Base-by-base conservation (phyloP, 345 rosid species). In the Trapa incisa region DNA sequence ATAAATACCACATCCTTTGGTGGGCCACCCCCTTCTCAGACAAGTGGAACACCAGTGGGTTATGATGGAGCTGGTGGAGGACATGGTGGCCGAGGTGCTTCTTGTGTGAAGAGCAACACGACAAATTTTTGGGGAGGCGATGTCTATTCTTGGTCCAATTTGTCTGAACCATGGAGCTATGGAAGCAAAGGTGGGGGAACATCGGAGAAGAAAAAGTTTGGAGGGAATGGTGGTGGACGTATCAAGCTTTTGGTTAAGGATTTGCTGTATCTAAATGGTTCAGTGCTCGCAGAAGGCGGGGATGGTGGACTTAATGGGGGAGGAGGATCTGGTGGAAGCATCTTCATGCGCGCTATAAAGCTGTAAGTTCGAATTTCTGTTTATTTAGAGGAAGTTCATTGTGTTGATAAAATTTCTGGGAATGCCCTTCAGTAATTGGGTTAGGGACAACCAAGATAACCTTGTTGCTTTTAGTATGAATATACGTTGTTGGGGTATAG, bases 281-380 rank as follows among this genome's bases (percentile, higher is more conserved):
- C 92, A 29, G 75, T 93, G 68, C 70, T 73, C 29, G 87, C 92
- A 50, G 91, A 85, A 71, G 98, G 98, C 72, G 97, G 97, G 65
- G 83, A 85, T 78, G 90, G 91, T 64, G 92, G 96, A 29, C 72
- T 69, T 43, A 77, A 73, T 39, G 89, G 92, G 33, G 98, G 98
- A 68, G 98, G 98, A 67, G 98, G 98, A 36, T 93, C 98, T 76
- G 97, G 98, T 77, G 98, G 98, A 77, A 93, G 98, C 74, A 85
- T 90, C 68, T 78, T 56, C 72, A 69, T 90, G 60, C 74, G 42
- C 61, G 81, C 96, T 6, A 65, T 87, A 45, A 93, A 93, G 83
- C 73, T 90, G 98, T 93, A 80, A 90, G 97, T 83, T 48, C 53
- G 29, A 39, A 64, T 77, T 70, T 33, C 16, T 29, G 32, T 11